A percentile compares a stretch with the other conserved stretches of the same genome.
Conservation (phyloP, 2,329 filamentous ascomycete species). For the Alternaria triticina region DNA sequence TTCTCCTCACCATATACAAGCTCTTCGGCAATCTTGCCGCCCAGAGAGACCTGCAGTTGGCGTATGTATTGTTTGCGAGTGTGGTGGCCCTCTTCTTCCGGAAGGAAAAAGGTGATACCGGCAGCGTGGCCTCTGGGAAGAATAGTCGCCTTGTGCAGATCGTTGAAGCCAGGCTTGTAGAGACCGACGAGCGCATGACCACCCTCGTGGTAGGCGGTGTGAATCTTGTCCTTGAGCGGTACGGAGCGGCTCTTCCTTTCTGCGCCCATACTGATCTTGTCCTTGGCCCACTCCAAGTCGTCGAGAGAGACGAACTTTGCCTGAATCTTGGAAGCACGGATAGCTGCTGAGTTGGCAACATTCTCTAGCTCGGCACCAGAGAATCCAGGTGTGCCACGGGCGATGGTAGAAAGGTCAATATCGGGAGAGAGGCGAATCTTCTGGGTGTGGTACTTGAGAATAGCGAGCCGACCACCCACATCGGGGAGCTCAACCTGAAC, state of each 20-base stretch:
- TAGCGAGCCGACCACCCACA: constrained; percentile 89
- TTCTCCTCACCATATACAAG: constrained; percentile 90
- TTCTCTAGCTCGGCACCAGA: constrained; percentile 97
- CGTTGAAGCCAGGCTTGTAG: constrained; percentile 75
- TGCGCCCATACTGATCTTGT: constrained; percentile 96
- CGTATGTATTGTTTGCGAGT: constrained; percentile 85
- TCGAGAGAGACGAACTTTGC: constrained; percentile 73
- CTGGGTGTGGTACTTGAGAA: constrained; percentile 90
- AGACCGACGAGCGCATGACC: constrained; percentile 91
- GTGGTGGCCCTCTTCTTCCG: constrained; percentile 83
- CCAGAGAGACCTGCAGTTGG: constrained; percentile 79
- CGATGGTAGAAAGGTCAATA: constrained; percentile 83
- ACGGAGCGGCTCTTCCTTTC: constrained; percentile 91
- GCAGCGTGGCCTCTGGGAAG: constrained; percentile 86
- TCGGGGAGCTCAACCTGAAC: constrained; percentile 89
- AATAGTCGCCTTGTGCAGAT: constrained; percentile 96
- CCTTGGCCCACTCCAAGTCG: constrained; percentile 97
- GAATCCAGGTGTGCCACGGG: constrained; percentile 86
- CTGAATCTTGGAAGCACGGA: constrained; percentile 90
- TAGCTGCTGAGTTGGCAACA: constrained; percentile 92
- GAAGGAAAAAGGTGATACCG: constrained; percentile 85
- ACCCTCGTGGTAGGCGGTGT: constrained; percentile 96
- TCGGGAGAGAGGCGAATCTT: constrained; percentile 82
- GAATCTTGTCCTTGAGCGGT: constrained; percentile 88
- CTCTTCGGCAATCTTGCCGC: constrained; percentile 89